Conservation (phyloP, 2,329 filamentous ascomycete species). For the Mycosphaerella arachidis region DNA sequence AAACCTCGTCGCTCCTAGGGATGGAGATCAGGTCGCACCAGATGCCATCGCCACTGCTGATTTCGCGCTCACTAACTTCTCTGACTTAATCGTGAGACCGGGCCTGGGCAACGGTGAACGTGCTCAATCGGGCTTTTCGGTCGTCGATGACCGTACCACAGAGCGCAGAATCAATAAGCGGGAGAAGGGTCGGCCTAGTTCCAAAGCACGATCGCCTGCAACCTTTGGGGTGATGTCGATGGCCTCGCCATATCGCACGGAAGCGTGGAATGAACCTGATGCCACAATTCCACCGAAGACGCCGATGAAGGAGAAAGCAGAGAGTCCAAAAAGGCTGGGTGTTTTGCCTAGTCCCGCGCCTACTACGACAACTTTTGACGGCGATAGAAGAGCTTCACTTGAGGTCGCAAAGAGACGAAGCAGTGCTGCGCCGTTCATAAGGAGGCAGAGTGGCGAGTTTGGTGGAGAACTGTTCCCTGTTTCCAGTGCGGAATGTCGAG, state of each 20-base stretch:
- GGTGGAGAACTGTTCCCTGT: conserved; percentile 2
- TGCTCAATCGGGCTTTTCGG: neutral
- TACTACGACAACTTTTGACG: conserved; percentile 17
- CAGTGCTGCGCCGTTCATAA: conserved; percentile 2
- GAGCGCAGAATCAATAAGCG: neutral
- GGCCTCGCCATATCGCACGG: conserved; percentile 12
- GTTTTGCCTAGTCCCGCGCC: conserved; percentile 30
- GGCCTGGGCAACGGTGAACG: neutral
- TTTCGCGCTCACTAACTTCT: conserved; percentile 13
- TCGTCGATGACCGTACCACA: neutral
- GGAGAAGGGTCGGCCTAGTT: neutral
- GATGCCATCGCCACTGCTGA: neutral
- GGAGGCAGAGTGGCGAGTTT: neutral
- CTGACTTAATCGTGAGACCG: conserved; percentile 13
- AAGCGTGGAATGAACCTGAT: conserved; percentile 25
- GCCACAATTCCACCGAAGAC: conserved; percentile 18
- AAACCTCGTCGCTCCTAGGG: conserved; percentile 4
- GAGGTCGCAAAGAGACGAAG: conserved; percentile 10
- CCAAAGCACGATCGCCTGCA: neutral
- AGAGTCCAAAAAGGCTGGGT: conserved; percentile 20
- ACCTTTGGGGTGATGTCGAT: conserved; percentile 2
- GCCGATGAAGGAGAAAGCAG: conserved; percentile 2
- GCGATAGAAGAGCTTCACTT: conserved; percentile 4
- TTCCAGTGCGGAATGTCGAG: conserved; percentile 1
- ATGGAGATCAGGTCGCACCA: conserved; percentile 4